Percentiles rank a stretch among this genome's conserved stretches.
Conservation (phyloP, 345 rosid species). For the Hevea brasiliensis region DNA sequence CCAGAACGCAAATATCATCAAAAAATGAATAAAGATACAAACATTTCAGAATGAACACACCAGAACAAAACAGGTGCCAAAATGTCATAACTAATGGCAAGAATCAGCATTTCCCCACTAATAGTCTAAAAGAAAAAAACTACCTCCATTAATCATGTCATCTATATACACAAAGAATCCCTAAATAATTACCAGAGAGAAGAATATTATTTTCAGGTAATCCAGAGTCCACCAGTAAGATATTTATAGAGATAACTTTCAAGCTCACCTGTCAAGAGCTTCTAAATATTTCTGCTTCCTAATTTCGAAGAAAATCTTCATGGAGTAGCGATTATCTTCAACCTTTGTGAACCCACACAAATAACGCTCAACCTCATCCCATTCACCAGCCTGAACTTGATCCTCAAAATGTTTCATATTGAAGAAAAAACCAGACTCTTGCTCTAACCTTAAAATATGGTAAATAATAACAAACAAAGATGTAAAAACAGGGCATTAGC, state of each 20-base stretch:
- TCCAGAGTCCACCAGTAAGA: constrained; percentile 3
- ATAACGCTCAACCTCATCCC: constrained; percentile 86
- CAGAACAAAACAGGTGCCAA: neutral
- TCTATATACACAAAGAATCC: neutral
- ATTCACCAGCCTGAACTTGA: constrained; percentile 71
- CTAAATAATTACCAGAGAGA: constrained; percentile 4
- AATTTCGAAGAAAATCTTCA: constrained; percentile 86
- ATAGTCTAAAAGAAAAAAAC: constrained; percentile 2
- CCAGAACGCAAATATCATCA: constrained; percentile 10
- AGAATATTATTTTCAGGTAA: neutral
- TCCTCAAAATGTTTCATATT: constrained; percentile 77
- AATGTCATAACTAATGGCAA: neutral
- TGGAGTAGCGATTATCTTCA: constrained; percentile 85
- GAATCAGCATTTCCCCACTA: neutral
- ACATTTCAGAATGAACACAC: neutral
- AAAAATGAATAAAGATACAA: neutral
- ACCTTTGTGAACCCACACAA: constrained; percentile 84
- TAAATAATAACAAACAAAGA: neutral
- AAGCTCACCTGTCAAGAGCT: constrained; percentile 68
- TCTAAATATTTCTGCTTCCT: constrained; percentile 91
- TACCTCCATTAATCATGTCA: neutral
- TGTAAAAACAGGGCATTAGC: constrained; percentile 14
- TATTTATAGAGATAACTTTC: neutral
- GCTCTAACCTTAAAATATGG: constrained; percentile 53
- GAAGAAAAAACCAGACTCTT: constrained; percentile 85